Evolutionary conservation across 257 asterid genomes (phyloP).

Genomic region (Verbascum thapsus): DNA sequence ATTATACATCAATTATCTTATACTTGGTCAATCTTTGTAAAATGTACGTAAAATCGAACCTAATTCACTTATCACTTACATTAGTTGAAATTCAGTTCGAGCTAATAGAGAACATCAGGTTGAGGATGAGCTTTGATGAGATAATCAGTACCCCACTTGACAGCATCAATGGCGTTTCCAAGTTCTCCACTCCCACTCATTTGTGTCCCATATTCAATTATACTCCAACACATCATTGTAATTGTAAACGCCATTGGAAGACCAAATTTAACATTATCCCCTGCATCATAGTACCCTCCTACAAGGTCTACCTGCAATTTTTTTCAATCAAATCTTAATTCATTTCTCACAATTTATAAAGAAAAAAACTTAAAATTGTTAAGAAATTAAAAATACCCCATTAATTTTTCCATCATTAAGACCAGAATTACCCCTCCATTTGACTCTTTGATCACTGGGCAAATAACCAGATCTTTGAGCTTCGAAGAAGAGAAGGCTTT

Average conservation of each 20-base stretch:
- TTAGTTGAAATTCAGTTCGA: too few relatives aligned
- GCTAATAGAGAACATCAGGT: conserved; percentile 72
- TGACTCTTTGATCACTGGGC: conserved; percentile 64
- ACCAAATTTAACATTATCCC: conserved; percentile 86
- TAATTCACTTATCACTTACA: too few relatives aligned
- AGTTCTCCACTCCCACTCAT: conserved; percentile 62
- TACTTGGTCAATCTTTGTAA: too few relatives aligned
- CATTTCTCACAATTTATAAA: too few relatives aligned
- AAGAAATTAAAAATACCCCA: conserved; percentile 44
- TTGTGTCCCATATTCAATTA: conserved; percentile 64
- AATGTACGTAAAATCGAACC: too few relatives aligned
- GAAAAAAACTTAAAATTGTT: background rate
- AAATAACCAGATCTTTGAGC: conserved; percentile 83
- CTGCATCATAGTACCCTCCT: conserved; percentile 93
- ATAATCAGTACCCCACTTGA: conserved; percentile 90
- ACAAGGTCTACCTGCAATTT: conserved; percentile 71
- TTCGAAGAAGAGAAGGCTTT: conserved; percentile 68
- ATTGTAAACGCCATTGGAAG: conserved; percentile 83
- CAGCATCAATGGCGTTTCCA: conserved; percentile 59
- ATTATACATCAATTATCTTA: too few relatives aligned
- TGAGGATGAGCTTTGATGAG: conserved; percentile 79
- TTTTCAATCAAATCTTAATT: too few relatives aligned
- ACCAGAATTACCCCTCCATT: conserved; percentile 79
- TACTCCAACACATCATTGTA: conserved; percentile 79
- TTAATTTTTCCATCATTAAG: conserved; percentile 62